A percentile compares a stretch with the other conserved stretches of the same genome.
phyloP scores from a whole-genome alignment of 2,329 filamentous ascomycete species.

The Paecilomyces sp. region DNA sequence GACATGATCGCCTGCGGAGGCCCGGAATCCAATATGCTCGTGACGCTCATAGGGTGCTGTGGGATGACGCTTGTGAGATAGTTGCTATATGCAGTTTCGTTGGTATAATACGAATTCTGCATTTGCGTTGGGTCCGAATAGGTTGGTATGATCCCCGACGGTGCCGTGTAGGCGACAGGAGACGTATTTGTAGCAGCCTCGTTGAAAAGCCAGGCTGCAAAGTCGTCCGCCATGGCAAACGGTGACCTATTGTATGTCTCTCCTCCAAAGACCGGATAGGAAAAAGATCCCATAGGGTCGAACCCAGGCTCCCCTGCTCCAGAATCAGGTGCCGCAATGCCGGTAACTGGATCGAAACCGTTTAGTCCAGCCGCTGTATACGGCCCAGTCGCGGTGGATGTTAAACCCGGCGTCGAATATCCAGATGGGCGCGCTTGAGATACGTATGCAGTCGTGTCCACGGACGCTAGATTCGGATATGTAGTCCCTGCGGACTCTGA shows the following conservation, averaged over 20 bases:
- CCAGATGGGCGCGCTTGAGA: constrained; percentile 10
- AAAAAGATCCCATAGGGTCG: constrained; percentile 31
- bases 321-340: constrained; percentile 16
- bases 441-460: constrained; percentile 9
- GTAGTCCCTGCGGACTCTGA: constrained; percentile 12
- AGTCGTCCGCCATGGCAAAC: constrained; percentile 80
- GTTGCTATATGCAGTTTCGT: constrained; percentile 42
- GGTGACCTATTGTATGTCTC: constrained; percentile 81
- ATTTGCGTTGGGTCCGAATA: constrained; percentile 37
- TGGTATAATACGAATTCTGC: constrained; percentile 45
- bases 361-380: constrained; percentile 18
- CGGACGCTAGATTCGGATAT: constrained; percentile 8
- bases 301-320: constrained; percentile 17
- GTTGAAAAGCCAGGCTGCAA: constrained; percentile 78
- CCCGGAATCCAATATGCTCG: constrained; percentile 72
- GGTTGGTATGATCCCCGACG: constrained; percentile 32
- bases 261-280: constrained; percentile 79
- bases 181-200: constrained; percentile 52
- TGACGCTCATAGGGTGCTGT: constrained; percentile 84
- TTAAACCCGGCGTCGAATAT: constrained; percentile 14
- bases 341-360: constrained; percentile 16
- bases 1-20: constrained; percentile 75
- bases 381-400: constrained; percentile 16
- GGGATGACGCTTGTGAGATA: constrained; percentile 44
- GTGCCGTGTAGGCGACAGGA: constrained; percentile 40